These are phyloP conservation scores for Phytophthora litchii DNA, from an alignment of 352 stramenopile genomes.

Conservation along the genomic window DNA sequence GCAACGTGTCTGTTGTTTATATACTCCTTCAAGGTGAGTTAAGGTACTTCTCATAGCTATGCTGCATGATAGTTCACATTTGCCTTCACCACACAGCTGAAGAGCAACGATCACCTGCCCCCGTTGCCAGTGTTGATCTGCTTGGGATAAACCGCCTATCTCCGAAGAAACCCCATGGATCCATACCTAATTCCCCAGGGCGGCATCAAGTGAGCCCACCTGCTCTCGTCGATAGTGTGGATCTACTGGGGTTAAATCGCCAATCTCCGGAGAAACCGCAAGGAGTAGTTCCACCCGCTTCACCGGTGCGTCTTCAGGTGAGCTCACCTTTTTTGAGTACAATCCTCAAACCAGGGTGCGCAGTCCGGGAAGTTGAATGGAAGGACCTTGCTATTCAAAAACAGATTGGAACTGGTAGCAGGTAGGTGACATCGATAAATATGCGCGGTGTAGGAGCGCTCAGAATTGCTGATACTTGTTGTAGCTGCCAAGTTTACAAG, in stretches of 20 bases:
- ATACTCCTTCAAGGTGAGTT: conserved; percentile 36
- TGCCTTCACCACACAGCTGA: neutral
- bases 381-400: conserved; percentile 53
- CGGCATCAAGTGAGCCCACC: conserved; percentile 8
- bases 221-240: conserved; percentile 21
- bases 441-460: neutral
- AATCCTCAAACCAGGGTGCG: conserved; percentile 29
- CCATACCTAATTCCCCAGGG: conserved; percentile 8
- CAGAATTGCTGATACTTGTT: neutral
- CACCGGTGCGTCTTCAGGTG: conserved; percentile 2
- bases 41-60: neutral
- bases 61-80: neutral
- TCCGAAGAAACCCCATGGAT: conserved; percentile 8
- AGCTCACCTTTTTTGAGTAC: conserved; percentile 14
- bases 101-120: conserved; percentile 5
- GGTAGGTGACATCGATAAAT: conserved; percentile 32
- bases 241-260: conserved; percentile 38
- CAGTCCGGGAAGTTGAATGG: conserved; percentile 37
- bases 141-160: conserved; percentile 30
- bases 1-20: conserved; percentile 26
- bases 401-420: conserved; percentile 72
- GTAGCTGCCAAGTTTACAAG: conserved; percentile 79
- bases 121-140: conserved; percentile 34
- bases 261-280: conserved; percentile 3
- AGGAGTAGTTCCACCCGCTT: conserved; percentile 7